Evolutionary conservation across 306 rosid genomes (phyloP), one percentile per base, ranked within the genome.

Genomic region (Arachis stenosperma): DNA sequence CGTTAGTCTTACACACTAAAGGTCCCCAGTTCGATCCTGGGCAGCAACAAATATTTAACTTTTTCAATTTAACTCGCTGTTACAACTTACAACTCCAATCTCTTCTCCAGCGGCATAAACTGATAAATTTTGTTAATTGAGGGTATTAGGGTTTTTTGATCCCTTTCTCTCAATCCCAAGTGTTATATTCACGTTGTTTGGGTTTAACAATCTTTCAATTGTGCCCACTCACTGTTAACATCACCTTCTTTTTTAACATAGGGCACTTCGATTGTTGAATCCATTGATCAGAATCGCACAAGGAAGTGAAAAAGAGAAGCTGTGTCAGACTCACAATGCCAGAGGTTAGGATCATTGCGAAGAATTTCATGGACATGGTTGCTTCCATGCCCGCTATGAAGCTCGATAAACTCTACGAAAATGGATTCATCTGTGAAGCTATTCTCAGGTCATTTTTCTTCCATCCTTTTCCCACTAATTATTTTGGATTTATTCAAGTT

Each of bases 311-410:
- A 39, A 15, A 64, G 33, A 61, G 37, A 27, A 9, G 37, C 53
- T 50, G 75, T 14, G 30, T 64, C 76, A 78, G 78, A 84, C 51
- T 80, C 83, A 88, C 61, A 83, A 93, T 93, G 98, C 98, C 98
- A 33, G 90, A 91, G 89, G 96, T 94, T 67, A 88, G 89, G 83
- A 89, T 89, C 80, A 88, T 94, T 53, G 97, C 97, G 12, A 89
- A 89, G 94, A 94, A 86, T 71, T 94, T 91, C 84, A 94, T 94
- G 98, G 98, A 94, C 86, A 94, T 94, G 98, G 98, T 91, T 85
- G 94, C 97, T 57, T 85, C 97, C 76, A 81, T 94, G 90, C 98
- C 96, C 36, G 81, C 96, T 86, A 86, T 88, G 85, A 94, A 91
- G 91, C 98, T 94, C 51, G 97, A 91, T 70, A 83, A 80, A 52